Evolutionary conservation across 2,329 filamentous ascomycete genomes (phyloP), one percentile per base, ranked within the genome.

Genomic region (Aspergillus fumigatus): DNA sequence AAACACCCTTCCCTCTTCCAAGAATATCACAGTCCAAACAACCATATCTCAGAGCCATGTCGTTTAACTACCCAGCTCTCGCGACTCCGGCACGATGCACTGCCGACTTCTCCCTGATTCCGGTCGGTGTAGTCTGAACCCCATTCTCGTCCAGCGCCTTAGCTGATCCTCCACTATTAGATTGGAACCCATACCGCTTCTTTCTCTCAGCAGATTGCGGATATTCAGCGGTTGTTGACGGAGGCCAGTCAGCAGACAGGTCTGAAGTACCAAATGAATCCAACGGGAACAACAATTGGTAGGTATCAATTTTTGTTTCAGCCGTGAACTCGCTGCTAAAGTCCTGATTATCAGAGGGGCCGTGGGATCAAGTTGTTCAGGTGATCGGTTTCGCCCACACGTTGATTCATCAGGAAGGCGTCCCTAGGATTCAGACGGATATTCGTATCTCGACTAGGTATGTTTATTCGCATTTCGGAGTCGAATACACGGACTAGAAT

Each of bases 271-370:
- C 85, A 83, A 41, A 92, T 96, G 89, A 91, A 96, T 75, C 89
- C 88, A 29, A 91, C 91, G 4, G 92, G 92, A 10, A 96, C 92
- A 0, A 96, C 90, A 0, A 82, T 96, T 58, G 90, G 89, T 92
- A 77, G 56, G 84, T 38, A 49, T 8, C 14, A 11, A 11, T 3
- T 51, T 25, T 38, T 41, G n/a, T 10, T 9, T 17, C 26, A 5
- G 23, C 27, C 8, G 21, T 17, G 9, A 32, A 11, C 49, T 35
- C 11, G 43, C 21, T 14, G 21, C 21, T 55, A 51, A 35, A 38
- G 25, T 7, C 10, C 38, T 3, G 27, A 63, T 62, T 7, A 9
- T 2, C 49, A 94, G 92, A 96, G 77, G 92, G 92, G 5, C 82
- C 85, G 40, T 96, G 92, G 92, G 88, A 93, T 59, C 84, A 90